Percentiles rank a stretch among this genome's conserved stretches.
Evolutionary conservation across 2,329 filamentous ascomycete genomes (phyloP).

Genomic region (Byssoonygena ceratinophila): DNA sequence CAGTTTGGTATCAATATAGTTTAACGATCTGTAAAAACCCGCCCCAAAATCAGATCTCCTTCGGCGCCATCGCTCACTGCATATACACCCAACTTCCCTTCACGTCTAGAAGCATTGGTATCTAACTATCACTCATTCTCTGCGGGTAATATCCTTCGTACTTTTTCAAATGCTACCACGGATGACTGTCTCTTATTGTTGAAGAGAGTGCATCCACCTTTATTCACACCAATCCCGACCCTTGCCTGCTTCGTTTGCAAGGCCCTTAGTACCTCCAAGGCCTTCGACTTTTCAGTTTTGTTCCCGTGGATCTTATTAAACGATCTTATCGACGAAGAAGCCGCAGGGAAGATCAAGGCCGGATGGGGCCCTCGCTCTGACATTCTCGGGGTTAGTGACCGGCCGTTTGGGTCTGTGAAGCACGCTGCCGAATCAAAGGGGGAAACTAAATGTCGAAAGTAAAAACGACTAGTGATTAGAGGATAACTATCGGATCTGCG

Average conservation of each 20-base stretch:
- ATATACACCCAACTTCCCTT: no score
- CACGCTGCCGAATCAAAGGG: constrained; percentile 6
- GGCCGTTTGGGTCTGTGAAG: constrained; percentile 18
- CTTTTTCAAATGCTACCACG: constrained; percentile 43
- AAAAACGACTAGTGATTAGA: constrained; percentile 14
- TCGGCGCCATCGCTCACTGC: constrained; percentile 2
- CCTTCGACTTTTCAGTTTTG: constrained; percentile 37
- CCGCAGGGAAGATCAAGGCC: constrained; percentile 30
- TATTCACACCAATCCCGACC: constrained; percentile 45
- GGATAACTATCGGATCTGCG: constrained; percentile 16
- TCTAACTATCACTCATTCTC: constrained; percentile 8
- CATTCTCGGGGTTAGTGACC: constrained; percentile 17
- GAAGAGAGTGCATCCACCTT: constrained; percentile 43
- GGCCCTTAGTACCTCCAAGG: constrained; percentile 35
- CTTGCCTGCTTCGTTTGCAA: constrained; percentile 42
- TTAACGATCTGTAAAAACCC: no score
- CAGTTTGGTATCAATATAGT: no score
- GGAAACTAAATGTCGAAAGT: constrained; percentile 13
- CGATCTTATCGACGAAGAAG: constrained; percentile 28
- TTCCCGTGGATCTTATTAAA: constrained; percentile 37
- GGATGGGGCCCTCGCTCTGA: constrained; percentile 21
- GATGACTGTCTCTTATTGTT: constrained; percentile 42
- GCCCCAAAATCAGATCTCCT: no score
- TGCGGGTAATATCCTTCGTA: constrained; percentile 28
- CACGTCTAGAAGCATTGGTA: neutral